These are phyloP conservation scores for Priceomyces melissophilus DNA, from an alignment of 805 yeast genomes.

Conservation along the genomic window DNA sequence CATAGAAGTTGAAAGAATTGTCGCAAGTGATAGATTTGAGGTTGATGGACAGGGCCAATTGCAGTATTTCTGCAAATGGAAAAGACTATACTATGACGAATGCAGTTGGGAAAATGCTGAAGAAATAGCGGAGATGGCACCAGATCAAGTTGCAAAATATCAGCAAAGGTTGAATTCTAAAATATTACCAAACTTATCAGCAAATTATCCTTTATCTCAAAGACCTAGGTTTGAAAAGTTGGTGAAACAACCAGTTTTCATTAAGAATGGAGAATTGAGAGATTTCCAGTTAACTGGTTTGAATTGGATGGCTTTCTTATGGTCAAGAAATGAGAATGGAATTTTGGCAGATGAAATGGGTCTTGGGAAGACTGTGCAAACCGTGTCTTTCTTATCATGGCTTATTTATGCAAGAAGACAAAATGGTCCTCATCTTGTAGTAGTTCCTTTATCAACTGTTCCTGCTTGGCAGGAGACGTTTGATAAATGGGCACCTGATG, in stretches of 20 bases:
- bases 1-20: constrained; percentile 84
- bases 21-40: constrained; percentile 73
- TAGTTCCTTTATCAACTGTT: constrained; percentile 91
- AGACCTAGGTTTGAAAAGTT: constrained; percentile 91
- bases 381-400: constrained; percentile 94
- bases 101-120: constrained; percentile 97
- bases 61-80: constrained; percentile 91
- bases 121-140: constrained; percentile 79
- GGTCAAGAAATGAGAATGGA: constrained; percentile 98
- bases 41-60: constrained; percentile 66
- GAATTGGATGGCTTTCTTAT: constrained; percentile 98
- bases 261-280: constrained; percentile 87
- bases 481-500: constrained; percentile 95
- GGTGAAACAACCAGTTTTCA: constrained; percentile 79
- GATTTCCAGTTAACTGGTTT: constrained; percentile 98
- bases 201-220: constrained; percentile 61
- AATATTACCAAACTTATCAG: constrained; percentile 77
- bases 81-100: constrained; percentile 86
- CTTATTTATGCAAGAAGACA: constrained; percentile 91
- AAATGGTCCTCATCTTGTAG: constrained; percentile 95
- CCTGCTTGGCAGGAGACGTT: constrained; percentile 99
- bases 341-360: constrained; percentile 99
- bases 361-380: constrained; percentile 95
- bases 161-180: constrained; percentile 80
- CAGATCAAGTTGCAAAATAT: constrained; percentile 76